Conservation (phyloP, 768 basidiomycete species). For the Paxillus rubicundulus region DNA sequence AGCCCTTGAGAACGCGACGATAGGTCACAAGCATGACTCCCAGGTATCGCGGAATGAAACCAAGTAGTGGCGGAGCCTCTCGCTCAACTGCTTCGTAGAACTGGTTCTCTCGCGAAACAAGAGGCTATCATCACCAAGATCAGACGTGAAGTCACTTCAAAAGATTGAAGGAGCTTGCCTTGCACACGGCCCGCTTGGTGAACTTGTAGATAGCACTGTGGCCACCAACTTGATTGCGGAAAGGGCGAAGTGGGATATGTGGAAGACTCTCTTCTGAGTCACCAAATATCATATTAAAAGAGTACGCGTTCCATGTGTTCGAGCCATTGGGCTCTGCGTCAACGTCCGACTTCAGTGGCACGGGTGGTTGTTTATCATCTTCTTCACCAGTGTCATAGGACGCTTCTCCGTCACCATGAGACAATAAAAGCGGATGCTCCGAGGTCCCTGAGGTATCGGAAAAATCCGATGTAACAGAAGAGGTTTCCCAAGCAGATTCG, state of each 20-base stretch:
- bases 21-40: constrained; percentile 99
- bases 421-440: constrained; percentile 27
- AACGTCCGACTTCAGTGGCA: constrained; percentile 16
- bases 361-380: constrained; percentile 5
- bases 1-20: constrained; percentile 63
- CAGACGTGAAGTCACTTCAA: not conserved
- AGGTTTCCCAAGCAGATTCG: constrained; percentile 74
- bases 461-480: constrained; percentile 58
- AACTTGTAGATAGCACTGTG: constrained; percentile 98
- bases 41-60: constrained; percentile 95
- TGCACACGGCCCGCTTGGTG: constrained; percentile 96
- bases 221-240: constrained; percentile 97
- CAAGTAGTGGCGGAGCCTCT: constrained; percentile 87
- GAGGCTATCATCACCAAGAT: constrained; percentile 56
- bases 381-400: constrained; percentile 17
- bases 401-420: constrained; percentile 24
- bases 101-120: constrained; percentile 94
- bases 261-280: constrained; percentile 62
- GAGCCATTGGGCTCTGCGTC: constrained; percentile 7
- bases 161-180: constrained; percentile 54
- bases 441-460: constrained; percentile 53
- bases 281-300: constrained; percentile 42
- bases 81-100: constrained; percentile 97
- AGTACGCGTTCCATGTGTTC: constrained; percentile 29
- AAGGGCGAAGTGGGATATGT: constrained; percentile 91